These are phyloP conservation scores for Trichoderma sp. DNA, from an alignment of 2,329 filamentous ascomycete genomes.

Conservation along the genomic window DNA sequence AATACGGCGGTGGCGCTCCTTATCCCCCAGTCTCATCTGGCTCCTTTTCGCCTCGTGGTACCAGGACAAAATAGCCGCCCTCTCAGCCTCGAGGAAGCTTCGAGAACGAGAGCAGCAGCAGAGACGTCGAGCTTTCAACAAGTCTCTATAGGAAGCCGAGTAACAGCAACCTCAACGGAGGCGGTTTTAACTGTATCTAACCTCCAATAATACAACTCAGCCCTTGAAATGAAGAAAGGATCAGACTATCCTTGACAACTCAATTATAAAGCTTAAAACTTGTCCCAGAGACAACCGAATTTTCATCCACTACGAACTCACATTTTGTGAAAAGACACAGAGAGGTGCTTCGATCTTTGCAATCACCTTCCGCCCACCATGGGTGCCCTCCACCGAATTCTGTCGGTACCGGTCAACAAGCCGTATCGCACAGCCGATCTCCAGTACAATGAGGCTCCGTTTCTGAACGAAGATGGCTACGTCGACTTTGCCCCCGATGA, in stretches of 20 bases:
- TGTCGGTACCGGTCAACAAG: slow-evolving; percentile 57
- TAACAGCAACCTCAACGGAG: no score
- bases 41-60: neutral
- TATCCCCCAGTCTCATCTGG: neutral
- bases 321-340: neutral
- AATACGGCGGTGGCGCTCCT: slow-evolving; percentile 21
- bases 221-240: slow-evolving; percentile 2
- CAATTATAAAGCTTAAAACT: neutral
- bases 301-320: neutral
- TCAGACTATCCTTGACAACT: neutral
- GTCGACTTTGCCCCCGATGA: slow-evolving; percentile 56
- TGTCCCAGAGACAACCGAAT: neutral
- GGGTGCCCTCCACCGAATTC: slow-evolving; percentile 40
- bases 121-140: neutral
- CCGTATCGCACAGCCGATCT: slow-evolving; percentile 51
- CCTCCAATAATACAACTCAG: neutral
- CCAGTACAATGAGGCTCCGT: slow-evolving; percentile 39
- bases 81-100: neutral
- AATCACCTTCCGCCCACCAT: slow-evolving; percentile 1
- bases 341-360: neutral
- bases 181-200: neutral
- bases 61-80: neutral
- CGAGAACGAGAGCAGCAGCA: slow-evolving; percentile 1
- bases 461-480: slow-evolving; percentile 54
- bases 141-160: neutral